These are phyloP conservation scores for Ustilago lituana DNA, from an alignment of 1,284 basidiomycete genomes.

Conservation along the genomic window DNA sequence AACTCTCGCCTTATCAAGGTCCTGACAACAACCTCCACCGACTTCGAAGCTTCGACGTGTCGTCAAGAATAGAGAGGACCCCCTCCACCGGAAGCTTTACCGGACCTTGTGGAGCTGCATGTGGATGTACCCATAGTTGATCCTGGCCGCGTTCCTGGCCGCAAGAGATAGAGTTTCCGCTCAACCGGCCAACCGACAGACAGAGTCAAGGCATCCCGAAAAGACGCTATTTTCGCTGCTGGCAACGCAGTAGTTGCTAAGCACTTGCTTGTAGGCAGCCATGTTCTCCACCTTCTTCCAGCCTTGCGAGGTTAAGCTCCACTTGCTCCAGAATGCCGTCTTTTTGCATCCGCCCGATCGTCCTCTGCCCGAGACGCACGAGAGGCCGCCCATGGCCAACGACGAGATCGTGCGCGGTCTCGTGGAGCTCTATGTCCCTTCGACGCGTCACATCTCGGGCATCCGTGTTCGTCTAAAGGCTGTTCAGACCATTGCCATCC, in stretches of 20 bases:
- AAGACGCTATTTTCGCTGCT: too few relatives aligned
- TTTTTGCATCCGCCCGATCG: conserved; percentile 63
- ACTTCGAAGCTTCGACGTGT: too few relatives aligned
- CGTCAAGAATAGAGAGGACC: too few relatives aligned
- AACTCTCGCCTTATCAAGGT: too few relatives aligned
- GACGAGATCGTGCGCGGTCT: conserved; percentile 65
- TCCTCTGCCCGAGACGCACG: conserved; percentile 50
- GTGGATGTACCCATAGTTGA: too few relatives aligned
- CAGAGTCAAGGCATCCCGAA: not conserved
- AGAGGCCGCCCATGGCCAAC: conserved; percentile 59
- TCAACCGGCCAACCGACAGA: too few relatives aligned
- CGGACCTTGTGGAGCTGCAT: too few relatives aligned
- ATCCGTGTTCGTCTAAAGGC: conserved; percentile 62
- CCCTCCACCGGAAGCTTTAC: too few relatives aligned
- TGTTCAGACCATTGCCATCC: conserved; percentile 62
- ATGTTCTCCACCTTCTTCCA: conserved; percentile 64
- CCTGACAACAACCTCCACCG: too few relatives aligned
- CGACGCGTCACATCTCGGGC: conserved; percentile 60
- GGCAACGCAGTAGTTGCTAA: not conserved
- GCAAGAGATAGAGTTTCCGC: too few relatives aligned
- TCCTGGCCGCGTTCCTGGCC: too few relatives aligned
- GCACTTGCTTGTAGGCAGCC: not conserved
- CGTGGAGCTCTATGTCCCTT: conserved; percentile 64
- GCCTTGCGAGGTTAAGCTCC: conserved; percentile 63
- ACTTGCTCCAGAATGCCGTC: conserved; percentile 63